phyloP scores from a whole-genome alignment of 352 stramenopile species.

The Nothophytophthora sp. region DNA sequence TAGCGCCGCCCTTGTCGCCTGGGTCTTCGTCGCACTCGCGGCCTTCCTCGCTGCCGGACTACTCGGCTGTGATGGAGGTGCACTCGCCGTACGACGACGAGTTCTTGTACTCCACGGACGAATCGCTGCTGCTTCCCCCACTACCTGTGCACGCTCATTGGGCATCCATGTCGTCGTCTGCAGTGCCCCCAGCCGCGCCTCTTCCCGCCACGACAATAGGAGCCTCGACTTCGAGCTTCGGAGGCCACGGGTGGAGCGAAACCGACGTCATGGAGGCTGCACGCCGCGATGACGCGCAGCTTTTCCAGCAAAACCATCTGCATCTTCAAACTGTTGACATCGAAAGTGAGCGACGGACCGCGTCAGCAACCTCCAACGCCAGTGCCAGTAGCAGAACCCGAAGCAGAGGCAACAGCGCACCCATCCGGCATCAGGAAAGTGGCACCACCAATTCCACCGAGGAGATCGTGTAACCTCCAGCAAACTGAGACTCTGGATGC shows the following conservation, averaged over 20 bases:
- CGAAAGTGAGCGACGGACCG: conserved; percentile 15
- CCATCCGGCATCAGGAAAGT: conserved; percentile 19
- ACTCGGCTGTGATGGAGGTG: conserved; percentile 32
- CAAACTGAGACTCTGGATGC: no score
- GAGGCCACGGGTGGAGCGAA: conserved; percentile 45
- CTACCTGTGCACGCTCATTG: conserved; percentile 24
- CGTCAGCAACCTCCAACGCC: conserved; percentile 10
- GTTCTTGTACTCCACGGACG: conserved; percentile 14
- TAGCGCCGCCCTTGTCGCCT: conserved; percentile 20
- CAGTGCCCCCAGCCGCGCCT: no score
- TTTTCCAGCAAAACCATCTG: conserved; percentile 29
- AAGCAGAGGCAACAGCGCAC: conserved; percentile 24
- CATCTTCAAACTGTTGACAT: conserved; percentile 19
- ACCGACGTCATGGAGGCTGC: conserved; percentile 21
- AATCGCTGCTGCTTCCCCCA: conserved; percentile 18
- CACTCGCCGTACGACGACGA: conserved; percentile 29
- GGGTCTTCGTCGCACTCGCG: conserved; percentile 14
- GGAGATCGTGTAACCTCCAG: conserved; percentile 27
- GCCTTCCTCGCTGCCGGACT: conserved; percentile 22
- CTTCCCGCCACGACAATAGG: no score
- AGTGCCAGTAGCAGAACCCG: conserved; percentile 1
- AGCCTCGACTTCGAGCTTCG: conserved; percentile 14
- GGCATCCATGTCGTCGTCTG: conserved; percentile 12
- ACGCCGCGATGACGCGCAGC: conserved; percentile 6
- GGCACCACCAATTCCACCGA: conserved; percentile 18